Conservation (phyloP, 805 yeast genomes). For the Saturnispora ahearnii region DNA sequence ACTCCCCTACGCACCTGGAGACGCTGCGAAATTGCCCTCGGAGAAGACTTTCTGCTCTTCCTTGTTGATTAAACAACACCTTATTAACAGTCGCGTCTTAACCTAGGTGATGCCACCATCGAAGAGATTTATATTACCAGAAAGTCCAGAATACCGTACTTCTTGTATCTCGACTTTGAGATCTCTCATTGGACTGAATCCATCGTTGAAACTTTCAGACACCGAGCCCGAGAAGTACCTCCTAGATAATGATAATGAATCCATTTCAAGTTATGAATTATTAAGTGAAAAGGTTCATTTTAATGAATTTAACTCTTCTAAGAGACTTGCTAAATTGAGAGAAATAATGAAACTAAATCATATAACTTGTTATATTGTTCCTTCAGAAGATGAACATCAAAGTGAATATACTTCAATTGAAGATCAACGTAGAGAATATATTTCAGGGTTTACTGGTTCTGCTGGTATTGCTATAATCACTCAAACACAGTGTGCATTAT, state of each 20-base stretch:
- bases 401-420: constrained; percentile 77
- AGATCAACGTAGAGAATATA: constrained; percentile 76
- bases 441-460: constrained; percentile 85
- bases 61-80: no score
- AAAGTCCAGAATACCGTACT: constrained; percentile 10
- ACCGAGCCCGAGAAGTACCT: not conserved
- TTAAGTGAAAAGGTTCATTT: not conserved
- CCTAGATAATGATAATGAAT: not conserved
- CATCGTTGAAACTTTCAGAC: not conserved
- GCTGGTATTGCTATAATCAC: constrained; percentile 91
- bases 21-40: no score
- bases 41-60: no score
- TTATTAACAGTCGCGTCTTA: no score
- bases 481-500: constrained; percentile 55
- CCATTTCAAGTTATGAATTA: not conserved
- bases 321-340: constrained; percentile 33
- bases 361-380: constrained; percentile 46
- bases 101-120: constrained; percentile 2
- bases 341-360: constrained; percentile 31
- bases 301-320: constrained; percentile 24
- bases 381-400: constrained; percentile 88
- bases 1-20: no score
- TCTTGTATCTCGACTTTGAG: constrained; percentile 9
- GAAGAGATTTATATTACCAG: not conserved
- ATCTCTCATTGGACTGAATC: constrained; percentile 4